These are phyloP conservation scores for Colletotrichum lupini DNA, from an alignment of 2,329 filamentous ascomycete genomes.

Conservation along the genomic window DNA sequence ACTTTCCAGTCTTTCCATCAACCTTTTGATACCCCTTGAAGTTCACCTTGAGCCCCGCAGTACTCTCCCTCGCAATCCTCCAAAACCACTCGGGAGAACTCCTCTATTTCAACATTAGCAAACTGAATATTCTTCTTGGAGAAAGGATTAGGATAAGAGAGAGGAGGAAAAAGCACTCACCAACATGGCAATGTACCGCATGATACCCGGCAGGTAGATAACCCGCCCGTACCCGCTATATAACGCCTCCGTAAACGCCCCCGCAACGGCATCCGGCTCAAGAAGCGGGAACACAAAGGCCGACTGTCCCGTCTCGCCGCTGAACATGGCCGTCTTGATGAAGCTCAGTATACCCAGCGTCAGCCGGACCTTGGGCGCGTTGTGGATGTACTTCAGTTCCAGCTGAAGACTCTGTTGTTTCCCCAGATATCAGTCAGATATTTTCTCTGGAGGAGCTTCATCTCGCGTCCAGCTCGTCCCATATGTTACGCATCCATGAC, in stretches of 20 bases:
- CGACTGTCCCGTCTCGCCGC: conserved; percentile 38
- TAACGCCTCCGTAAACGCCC: conserved; percentile 40
- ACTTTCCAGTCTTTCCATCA: not conserved
- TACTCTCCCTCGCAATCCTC: not conserved
- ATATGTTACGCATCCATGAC: no score
- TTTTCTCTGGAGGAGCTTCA: no score
- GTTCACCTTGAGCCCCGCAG: not conserved
- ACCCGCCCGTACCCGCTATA: conserved; percentile 44
- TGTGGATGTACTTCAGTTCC: conserved; percentile 42
- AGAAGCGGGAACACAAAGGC: conserved; percentile 44
- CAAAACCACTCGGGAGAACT: not conserved
- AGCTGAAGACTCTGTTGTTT: conserved; percentile 41
- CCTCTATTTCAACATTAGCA: not conserved
- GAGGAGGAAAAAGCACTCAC: not conserved
- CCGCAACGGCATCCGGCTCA: conserved; percentile 43
- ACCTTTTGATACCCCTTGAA: not conserved
- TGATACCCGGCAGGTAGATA: conserved; percentile 44
- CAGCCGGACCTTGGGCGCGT: conserved; percentile 41
- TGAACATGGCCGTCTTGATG: conserved; percentile 43
- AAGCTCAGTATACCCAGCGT: conserved; percentile 44
- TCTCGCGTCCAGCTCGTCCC: no score
- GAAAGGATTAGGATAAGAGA: not conserved
- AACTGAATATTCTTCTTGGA: not conserved
- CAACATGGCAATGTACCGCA: conserved; percentile 37
- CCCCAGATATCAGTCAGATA: no score